These are phyloP conservation scores for Keqinozyma sinolaborantium DNA, from an alignment of 1,139 yeast species.

Conservation along the genomic window DNA sequence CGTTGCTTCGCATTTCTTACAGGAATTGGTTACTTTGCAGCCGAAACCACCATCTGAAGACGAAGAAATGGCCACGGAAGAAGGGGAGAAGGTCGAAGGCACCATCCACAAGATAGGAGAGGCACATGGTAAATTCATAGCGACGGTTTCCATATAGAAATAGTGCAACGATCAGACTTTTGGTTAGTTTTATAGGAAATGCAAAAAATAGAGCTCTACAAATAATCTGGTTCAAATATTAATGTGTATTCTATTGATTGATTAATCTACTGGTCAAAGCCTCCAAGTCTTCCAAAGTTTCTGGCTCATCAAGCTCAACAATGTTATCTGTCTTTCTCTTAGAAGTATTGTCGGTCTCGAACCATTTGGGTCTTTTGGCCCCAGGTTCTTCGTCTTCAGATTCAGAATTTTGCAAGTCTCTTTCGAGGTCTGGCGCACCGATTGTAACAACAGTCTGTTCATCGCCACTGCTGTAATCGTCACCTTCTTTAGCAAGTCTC, in stretches of 20 bases:
- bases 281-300: constrained; percentile 89
- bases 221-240: background rate
- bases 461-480: constrained; percentile 30
- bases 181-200: background rate
- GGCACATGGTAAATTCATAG: constrained; percentile 53
- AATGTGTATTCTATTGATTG: constrained; percentile 7
- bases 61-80: constrained; percentile 23
- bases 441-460: constrained; percentile 24
- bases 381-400: constrained; percentile 35
- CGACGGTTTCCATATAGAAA: constrained; percentile 40
- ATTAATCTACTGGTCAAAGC: constrained; percentile 74
- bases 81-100: constrained; percentile 34
- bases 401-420: constrained; percentile 42
- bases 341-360: constrained; percentile 27
- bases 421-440: constrained; percentile 38
- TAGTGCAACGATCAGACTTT: too few species aligned
- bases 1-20: constrained; percentile 67
- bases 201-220: too few species aligned
- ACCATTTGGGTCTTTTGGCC: constrained; percentile 63
- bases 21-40: constrained; percentile 67
- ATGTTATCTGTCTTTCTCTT: constrained; percentile 30
- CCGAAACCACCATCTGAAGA: constrained; percentile 9
- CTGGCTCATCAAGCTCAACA: constrained; percentile 82
- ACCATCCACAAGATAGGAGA: constrained; percentile 59
- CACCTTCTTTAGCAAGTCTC: constrained; percentile 45